Percentiles rank a stretch among this genome's conserved stretches.
These are phyloP conservation scores for Colletotrichum incanum DNA, from an alignment of 2,329 filamentous ascomycete genomes.

Conservation along the genomic window DNA sequence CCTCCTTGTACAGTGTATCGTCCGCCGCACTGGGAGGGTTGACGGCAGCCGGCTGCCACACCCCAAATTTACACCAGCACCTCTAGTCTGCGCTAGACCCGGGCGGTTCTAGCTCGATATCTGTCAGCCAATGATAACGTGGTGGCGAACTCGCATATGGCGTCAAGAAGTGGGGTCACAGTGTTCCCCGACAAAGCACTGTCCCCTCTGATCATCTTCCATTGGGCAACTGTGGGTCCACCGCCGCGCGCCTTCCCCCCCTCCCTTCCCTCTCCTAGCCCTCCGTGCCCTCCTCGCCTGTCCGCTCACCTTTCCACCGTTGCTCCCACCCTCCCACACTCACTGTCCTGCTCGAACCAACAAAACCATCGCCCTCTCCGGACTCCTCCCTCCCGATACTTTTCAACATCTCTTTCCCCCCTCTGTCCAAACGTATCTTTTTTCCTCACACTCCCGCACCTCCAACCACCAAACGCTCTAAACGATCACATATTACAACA, in stretches of 20 bases:
- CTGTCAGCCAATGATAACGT: conserved; percentile 38
- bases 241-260: conserved; percentile 23
- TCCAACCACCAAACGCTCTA: background rate
- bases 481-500: conserved; percentile 12
- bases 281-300: conserved; percentile 41
- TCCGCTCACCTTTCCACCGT: conserved; percentile 29
- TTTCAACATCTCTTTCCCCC: conserved; percentile 41
- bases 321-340: conserved; percentile 35
- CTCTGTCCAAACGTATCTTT: conserved; percentile 34
- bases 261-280: conserved; percentile 34
- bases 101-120: conserved; percentile 26
- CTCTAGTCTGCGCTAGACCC: conserved; percentile 37
- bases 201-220: conserved; percentile 29
- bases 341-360: conserved; percentile 39
- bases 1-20: conserved; percentile 17
- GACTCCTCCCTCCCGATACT: conserved; percentile 36
- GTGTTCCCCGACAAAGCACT: conserved; percentile 18
- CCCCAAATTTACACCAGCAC: conserved; percentile 42
- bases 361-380: conserved; percentile 44
- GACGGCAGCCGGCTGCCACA: conserved; percentile 42
- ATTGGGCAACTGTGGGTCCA: conserved; percentile 41
- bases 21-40: conserved; percentile 41
- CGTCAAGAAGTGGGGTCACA: conserved; percentile 42
- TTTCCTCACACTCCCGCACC: conserved; percentile 16
- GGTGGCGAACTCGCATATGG: conserved; percentile 43